Conservation (phyloP, 148 eudicot species). For the Dysphania ambrosioides region DNA sequence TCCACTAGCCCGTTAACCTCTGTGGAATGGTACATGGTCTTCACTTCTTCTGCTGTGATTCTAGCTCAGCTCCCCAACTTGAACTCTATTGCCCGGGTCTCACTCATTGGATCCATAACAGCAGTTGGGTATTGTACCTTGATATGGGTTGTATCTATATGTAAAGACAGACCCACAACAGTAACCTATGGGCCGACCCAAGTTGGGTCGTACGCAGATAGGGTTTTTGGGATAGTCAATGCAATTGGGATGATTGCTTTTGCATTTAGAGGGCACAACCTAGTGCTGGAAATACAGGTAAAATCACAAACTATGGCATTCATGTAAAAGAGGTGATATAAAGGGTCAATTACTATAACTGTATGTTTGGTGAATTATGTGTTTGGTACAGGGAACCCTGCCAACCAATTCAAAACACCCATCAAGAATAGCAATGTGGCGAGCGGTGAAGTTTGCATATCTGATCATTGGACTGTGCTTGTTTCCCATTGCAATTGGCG, state of each 20-base stretch:
- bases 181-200: conserved; percentile 32
- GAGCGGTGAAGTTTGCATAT: conserved; percentile 64
- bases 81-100: conserved; percentile 72
- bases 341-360: neutral
- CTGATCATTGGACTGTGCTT: conserved; percentile 59
- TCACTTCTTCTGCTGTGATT: conserved; percentile 50
- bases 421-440: conserved; percentile 78
- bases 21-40: conserved; percentile 62
- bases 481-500: conserved; percentile 72
- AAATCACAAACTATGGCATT: no score
- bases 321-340: no score
- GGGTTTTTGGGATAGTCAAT: conserved; percentile 41
- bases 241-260: conserved; percentile 72
- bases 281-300: conserved; percentile 84
- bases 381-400: conserved; percentile 65
- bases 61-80: conserved; percentile 80
- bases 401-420: conserved; percentile 56
- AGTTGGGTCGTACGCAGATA: conserved; percentile 29
- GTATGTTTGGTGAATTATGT: conserved; percentile 2
- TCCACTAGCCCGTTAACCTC: conserved; percentile 30
- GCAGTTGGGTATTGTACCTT: conserved; percentile 59
- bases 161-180: conserved; percentile 36
- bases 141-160: conserved; percentile 53
- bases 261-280: conserved; percentile 82
- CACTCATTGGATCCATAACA: conserved; percentile 61